Conservation (phyloP, 805 yeast species). For the Candida yuanshanica region DNA sequence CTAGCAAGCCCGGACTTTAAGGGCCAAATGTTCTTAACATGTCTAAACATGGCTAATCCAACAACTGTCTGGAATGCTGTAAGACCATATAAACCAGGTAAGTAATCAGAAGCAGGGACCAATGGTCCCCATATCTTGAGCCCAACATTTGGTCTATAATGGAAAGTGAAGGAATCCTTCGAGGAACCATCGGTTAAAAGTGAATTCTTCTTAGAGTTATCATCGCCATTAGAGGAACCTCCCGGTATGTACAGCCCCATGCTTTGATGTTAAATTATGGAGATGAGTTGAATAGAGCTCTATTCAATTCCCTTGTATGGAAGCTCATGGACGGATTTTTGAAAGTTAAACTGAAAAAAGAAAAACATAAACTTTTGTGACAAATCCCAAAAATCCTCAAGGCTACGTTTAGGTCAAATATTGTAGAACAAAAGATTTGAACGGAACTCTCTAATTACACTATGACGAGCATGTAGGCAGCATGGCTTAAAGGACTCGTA, state of each 20-base stretch:
- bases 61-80: constrained; percentile 46
- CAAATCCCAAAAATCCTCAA: no score
- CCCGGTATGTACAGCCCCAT: constrained; percentile 10
- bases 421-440: no score
- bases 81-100: constrained; percentile 45
- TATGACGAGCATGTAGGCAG: no score
- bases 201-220: neutral
- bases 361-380: no score
- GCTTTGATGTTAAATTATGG: no score
- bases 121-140: constrained; percentile 63
- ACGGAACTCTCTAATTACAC: no score
- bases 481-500: no score
- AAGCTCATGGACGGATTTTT: no score
- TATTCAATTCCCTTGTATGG: neutral
- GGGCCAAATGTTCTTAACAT: constrained; percentile 21
- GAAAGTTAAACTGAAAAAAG: no score
- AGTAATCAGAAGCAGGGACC: constrained; percentile 67
- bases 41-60: constrained; percentile 33
- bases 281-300: neutral
- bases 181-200: neutral
- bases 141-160: constrained; percentile 52
- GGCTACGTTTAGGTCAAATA: no score
- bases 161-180: constrained; percentile 6
- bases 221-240: neutral
- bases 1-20: constrained; percentile 24